These are phyloP conservation scores for Starmerella sp. DNA, from an alignment of 805 yeast species.

Conservation along the genomic window DNA sequence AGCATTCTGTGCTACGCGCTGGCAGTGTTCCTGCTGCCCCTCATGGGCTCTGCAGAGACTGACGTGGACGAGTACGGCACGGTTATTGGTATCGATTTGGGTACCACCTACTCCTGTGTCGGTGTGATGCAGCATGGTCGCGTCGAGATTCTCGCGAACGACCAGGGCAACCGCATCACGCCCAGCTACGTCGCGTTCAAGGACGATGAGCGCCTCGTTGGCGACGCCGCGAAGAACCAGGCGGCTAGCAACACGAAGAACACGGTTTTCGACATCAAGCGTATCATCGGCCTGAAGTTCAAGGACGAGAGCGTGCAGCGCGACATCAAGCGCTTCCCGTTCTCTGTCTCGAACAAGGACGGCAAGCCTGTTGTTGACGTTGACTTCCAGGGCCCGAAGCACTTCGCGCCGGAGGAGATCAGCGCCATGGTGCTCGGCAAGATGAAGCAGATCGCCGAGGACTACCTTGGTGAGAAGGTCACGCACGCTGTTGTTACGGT, in stretches of 20 bases:
- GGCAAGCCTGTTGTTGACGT: conserved; percentile 81
- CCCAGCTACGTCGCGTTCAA: conserved; percentile 92
- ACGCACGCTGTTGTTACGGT: conserved; percentile 88
- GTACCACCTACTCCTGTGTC: conserved; percentile 95
- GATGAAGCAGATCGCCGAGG: conserved; percentile 90
- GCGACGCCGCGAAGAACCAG: conserved; percentile 95
- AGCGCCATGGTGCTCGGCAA: conserved; percentile 85
- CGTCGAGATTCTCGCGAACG: conserved; percentile 88
- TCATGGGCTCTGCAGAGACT: conserved; percentile 23
- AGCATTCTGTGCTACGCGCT: conserved; percentile 29
- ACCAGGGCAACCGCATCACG: conserved; percentile 95
- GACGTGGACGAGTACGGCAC: conserved; percentile 34
- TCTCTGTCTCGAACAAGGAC: conserved; percentile 50
- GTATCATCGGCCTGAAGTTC: conserved; percentile 79
- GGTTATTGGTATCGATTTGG: conserved; percentile 90
- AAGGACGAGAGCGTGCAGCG: conserved; percentile 65
- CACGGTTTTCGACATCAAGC: conserved; percentile 83
- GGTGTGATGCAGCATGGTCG: conserved; percentile 77
- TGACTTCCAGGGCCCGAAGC: conserved; percentile 55
- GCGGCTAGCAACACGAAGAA: conserved; percentile 79
- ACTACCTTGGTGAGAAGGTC: conserved; percentile 70
- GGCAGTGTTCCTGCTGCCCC: conserved; percentile 30
- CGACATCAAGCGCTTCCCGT: conserved; percentile 78
- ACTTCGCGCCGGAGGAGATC: conserved; percentile 84
- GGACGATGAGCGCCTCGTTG: conserved; percentile 82